Evolutionary conservation across 2,329 filamentous ascomycete genomes (phyloP), one percentile per base, ranked within the genome.

Genomic region (Colletotrichum sp.): DNA sequence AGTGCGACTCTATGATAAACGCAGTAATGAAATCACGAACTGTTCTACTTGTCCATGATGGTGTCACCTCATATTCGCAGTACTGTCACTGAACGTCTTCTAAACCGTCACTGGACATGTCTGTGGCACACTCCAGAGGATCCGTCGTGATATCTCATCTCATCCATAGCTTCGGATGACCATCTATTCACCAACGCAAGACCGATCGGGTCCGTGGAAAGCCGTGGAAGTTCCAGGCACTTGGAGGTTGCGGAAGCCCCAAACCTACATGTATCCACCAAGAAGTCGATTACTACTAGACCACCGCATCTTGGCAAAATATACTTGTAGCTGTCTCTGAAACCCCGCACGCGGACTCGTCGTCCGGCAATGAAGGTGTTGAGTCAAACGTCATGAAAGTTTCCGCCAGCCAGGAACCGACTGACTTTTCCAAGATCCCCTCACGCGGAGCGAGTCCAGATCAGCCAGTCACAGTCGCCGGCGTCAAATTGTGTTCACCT

Each of bases 391-490:
- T 39, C 44, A 59, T 13, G 11, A 65, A 22, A 49, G 27, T 65
- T 74, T 74, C 13, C 39, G 19, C 27, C 11, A 19, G 34, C 59
- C 67, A 74, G 72, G 72, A 74, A 74, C 67, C 29, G 25, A 36
- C 32, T 59, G 39, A 25, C 19, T 27, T 11, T 27, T 15, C 15
- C 34, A 32, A 34, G 61, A 30, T 52, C 22, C 22, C 29, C 34
- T 39, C 68, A 15, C 12, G 34, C 44, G 49, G 19, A 57, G 34
- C 34, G 57, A 30, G 13, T 32, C 5, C 5, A 49, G 27, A 62
- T 22, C 22, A 34, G 22, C 61, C 68, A 66, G 27, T 22, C 13
- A 36, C n/a, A 27, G 29, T 19, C 22, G 25, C 44, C 29, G 32
- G 4, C 27, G 22, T 36, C 12, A 34, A 65, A 32, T 70, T 61